Evolutionary conservation across 495 filamentous ascomycete species (phyloP).

Genomic region (Achaetomiella virescens): DNA sequence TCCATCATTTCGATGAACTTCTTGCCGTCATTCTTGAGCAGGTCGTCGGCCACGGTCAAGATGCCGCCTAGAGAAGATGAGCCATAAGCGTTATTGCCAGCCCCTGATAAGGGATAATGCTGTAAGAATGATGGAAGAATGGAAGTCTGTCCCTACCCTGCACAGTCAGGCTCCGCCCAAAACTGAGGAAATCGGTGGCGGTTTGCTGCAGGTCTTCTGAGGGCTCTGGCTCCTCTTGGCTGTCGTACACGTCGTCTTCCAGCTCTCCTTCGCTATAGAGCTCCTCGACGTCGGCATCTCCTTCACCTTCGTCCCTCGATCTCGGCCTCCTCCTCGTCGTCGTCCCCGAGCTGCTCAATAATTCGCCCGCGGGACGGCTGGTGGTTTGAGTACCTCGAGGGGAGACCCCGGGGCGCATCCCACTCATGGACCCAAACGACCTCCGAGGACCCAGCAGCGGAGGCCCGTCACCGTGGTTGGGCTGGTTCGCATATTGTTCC

Average conservation of each 20-base stretch:
- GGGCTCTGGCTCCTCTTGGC: constrained; percentile 52
- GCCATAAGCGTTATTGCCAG: constrained; percentile 38
- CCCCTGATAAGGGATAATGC: constrained; percentile 30
- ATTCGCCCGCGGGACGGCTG: constrained; percentile 49
- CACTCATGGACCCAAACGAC: constrained; percentile 47
- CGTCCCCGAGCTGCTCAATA: constrained; percentile 54
- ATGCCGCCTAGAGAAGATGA: constrained; percentile 72
- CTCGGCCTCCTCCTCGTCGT: constrained; percentile 60
- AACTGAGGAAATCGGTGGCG: constrained; percentile 82
- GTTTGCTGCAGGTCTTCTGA: constrained; percentile 53
- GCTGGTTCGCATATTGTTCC: constrained; percentile 92
- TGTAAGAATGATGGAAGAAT: constrained; percentile 32
- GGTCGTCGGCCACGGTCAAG: constrained; percentile 95
- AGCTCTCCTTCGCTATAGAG: constrained; percentile 57
- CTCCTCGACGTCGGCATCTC: constrained; percentile 39
- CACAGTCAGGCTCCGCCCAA: constrained; percentile 93
- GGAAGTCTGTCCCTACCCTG: constrained; percentile 64
- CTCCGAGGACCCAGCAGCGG: constrained; percentile 63
- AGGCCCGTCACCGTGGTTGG: constrained; percentile 53
- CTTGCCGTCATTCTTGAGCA: constrained; percentile 97
- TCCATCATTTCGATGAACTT: constrained; percentile 99
- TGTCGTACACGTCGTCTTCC: constrained; percentile 48
- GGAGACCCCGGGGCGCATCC: constrained; percentile 45
- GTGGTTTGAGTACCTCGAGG: constrained; percentile 41
- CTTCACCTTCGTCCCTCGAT: constrained; percentile 31